These are phyloP conservation scores for Sporothrix mexicana DNA, from an alignment of 2,329 filamentous ascomycete species.

Conservation along the genomic window DNA sequence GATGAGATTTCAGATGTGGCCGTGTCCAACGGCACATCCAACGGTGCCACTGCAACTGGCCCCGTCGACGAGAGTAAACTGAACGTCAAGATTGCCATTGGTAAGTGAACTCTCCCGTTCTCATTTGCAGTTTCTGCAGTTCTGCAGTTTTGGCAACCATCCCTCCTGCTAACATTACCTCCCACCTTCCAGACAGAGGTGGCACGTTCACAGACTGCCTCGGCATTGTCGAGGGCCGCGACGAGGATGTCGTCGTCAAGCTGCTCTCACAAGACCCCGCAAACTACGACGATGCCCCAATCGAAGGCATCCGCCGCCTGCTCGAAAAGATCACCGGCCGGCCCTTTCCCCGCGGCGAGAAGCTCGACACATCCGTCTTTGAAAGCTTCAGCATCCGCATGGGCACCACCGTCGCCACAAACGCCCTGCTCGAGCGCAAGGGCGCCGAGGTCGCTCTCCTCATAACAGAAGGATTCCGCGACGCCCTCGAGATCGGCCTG, in stretches of 20 bases:
- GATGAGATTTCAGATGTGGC: not conserved
- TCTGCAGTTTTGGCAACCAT: not conserved
- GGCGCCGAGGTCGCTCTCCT: constrained; percentile 87
- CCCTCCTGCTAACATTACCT: not conserved
- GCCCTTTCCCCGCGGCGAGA: constrained; percentile 65
- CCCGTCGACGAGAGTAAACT: constrained; percentile 23
- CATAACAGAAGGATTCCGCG: constrained; percentile 85
- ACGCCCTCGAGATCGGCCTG: constrained; percentile 87
- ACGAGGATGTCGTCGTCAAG: constrained; percentile 55
- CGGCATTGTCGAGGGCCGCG: constrained; percentile 43
- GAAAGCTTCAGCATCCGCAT: constrained; percentile 64
- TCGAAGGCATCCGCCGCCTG: constrained; percentile 69
- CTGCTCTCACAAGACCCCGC: constrained; percentile 71
- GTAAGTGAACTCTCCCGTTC: not conserved
- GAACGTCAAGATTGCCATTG: constrained; percentile 27
- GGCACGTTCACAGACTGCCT: constrained; percentile 40
- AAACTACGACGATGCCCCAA: constrained; percentile 71
- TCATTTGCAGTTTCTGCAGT: too few species aligned
- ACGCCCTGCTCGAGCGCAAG: constrained; percentile 87
- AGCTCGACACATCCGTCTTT: constrained; percentile 46
- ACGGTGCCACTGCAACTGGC: not conserved
- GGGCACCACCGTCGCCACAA: constrained; percentile 94
- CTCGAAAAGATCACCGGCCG: constrained; percentile 47
- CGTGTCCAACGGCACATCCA: not conserved
- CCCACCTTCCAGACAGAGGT: constrained; percentile 22